Base-by-base conservation (phyloP, 179 eudicot species). In the Gypsophila paniculata region DNA sequence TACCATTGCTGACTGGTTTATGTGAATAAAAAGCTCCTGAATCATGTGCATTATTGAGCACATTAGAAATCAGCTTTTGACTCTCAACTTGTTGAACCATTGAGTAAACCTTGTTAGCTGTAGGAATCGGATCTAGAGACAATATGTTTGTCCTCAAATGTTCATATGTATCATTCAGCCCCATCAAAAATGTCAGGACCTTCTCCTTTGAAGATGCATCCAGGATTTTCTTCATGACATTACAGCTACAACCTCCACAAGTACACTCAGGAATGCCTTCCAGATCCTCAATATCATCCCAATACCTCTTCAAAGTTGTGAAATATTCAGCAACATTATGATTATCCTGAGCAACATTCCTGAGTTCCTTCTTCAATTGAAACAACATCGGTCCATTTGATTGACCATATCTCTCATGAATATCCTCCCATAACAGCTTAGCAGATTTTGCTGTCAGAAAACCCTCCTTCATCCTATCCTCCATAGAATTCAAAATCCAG, bases 401-500 rank as follows among this genome's bases (percentile, higher is more conserved):
- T 6, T 71, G 74, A 14, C 55, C 18, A 39, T n/a, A 59, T 0
- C 23, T 9, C 26, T 58, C 74, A 6, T 0, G 0, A 2, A 71
- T 0, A 0, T 71, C 42, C 12, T 3, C 4, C 66, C 66, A 71
- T 1, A 71, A 17, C 1, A 34, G 15, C 5, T 25, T 22, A 13
- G 70, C 2, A 2, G 70, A 19, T 21, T 64, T 21, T 0, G 42
- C 68, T 4, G 21, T 3, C 25, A 32, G 32, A 14, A 69, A 36
- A 21, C n/a, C 55, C 2, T 22, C 19, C 2, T n/a, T 52, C 4
- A 52, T 32, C 11, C 4, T 44, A 8, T 0, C 15, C 19, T 2
- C n/a, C 21, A 70, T 57, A 2, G 54, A 38, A 6, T 60, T 70
- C 9, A 70, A 14, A 14, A 59, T 38, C 74, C 74, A 70, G 3